phyloP scores from a whole-genome alignment of 305 asterid genomes.

The Ruellia speciosa region DNA sequence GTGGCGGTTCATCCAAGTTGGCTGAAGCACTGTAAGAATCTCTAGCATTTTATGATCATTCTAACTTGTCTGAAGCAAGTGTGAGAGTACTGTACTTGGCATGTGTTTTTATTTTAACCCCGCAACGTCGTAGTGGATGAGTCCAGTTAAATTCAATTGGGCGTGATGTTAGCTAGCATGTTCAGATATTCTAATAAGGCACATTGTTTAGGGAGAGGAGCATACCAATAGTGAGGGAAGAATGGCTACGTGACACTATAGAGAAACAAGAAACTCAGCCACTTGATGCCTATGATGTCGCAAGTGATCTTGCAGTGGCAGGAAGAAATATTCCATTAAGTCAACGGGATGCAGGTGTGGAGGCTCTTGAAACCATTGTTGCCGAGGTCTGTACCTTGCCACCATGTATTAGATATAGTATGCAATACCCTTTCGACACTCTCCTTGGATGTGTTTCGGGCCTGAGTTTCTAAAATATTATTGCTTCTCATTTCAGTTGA shows the following conservation, averaged over 20 bases:
- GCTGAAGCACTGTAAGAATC: constrained; percentile 69
- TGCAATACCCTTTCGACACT: neutral
- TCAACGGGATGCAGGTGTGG: constrained; percentile 47
- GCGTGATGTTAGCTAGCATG: no score
- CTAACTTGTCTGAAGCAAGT: neutral
- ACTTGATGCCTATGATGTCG: constrained; percentile 49
- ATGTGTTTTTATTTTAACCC: no score
- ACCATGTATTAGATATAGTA: neutral
- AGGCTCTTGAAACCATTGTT: constrained; percentile 56
- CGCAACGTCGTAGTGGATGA: neutral
- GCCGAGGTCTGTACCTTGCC: constrained; percentile 44
- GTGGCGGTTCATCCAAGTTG: constrained; percentile 69
- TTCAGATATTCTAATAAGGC: neutral
- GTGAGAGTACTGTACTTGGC: no score
- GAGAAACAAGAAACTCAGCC: constrained; percentile 46
- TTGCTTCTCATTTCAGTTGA: constrained; percentile 39
- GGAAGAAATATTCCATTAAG: constrained; percentile 55
- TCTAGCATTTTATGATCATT: neutral
- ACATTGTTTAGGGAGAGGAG: constrained; percentile 49
- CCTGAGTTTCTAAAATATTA: neutral
- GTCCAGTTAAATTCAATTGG: no score
- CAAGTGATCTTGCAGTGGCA: constrained; percentile 50
- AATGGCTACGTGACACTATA: constrained; percentile 66
- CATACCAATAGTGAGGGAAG: constrained; percentile 63
- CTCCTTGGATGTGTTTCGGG: no score